Base-by-base conservation (phyloP, 2,329 filamentous ascomycete genomes). In the Meredithiella fracta region DNA sequence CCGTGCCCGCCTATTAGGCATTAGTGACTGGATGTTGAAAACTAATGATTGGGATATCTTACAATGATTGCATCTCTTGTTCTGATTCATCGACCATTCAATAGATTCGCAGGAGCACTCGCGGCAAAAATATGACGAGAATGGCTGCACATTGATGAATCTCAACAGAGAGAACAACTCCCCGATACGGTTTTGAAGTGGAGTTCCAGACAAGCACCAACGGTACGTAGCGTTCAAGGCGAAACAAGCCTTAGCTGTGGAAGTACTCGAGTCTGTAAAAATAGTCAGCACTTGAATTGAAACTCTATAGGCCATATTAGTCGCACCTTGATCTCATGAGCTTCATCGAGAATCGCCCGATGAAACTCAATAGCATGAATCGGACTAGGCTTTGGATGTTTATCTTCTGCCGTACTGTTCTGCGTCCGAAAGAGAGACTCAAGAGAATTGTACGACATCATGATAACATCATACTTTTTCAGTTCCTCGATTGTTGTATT, bases 81-180 rank as follows among this genome's bases (percentile, higher is more conserved):
- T 72, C 0, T 80, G 77, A 62, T 87, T 74, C 66, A 92, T 82
- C 2, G 74, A 74, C 92, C 92, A 98, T 63, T 96, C 87, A 3
- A 95, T 71, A 56, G 80, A 78, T 51, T 85, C 79, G 67, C 92
- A 98, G 3, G 76, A 67, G 65, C 92, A 98, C 57, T 80, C 75
- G 66, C 91, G 92, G 74, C 92, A 98, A 61, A 96, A 84, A 66
- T 98, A 98, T 61, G 87, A 89, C 6, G 91, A 85, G 67, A 96
- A 97, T 0, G 91, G 91, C 7, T 78, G 77, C 37, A 96, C 76
- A 66, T 95, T 85, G 29, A 98, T 77, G 68, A 98, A 98, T 1
- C 92, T 84, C 56, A 98, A 75, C 22, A 97, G 73, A 0, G 91
- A 97, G 69, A 97, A 96, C 67, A 96, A 94, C 67, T 97, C 91